phyloP scores from a whole-genome alignment of 768 basidiomycete genomes.

The Termitomyces sp. region DNA sequence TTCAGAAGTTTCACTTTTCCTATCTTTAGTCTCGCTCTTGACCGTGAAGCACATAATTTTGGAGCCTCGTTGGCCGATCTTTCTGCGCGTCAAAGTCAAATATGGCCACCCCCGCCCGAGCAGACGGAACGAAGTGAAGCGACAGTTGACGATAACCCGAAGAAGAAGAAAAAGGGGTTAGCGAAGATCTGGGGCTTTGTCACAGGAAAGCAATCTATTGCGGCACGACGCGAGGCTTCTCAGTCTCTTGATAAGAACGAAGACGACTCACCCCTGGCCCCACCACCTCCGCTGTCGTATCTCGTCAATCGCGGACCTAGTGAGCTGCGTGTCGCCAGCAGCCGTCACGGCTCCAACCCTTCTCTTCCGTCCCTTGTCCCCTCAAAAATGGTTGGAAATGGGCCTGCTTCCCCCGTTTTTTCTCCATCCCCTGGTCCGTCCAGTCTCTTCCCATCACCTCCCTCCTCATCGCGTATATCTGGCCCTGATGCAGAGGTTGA shows the following conservation, averaged over 20 bases:
- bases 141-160: slow-evolving; percentile 47
- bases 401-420: slow-evolving; percentile 53
- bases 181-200: slow-evolving; percentile 82
- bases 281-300: slow-evolving; percentile 90
- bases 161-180: slow-evolving; percentile 76
- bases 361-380: slow-evolving; percentile 62
- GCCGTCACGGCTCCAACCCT: slow-evolving; percentile 65
- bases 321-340: slow-evolving; percentile 32
- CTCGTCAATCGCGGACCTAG: slow-evolving; percentile 67
- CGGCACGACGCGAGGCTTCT: slow-evolving; percentile 26
- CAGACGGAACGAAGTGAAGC: slow-evolving; percentile 25
- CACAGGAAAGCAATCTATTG: slow-evolving; percentile 44
- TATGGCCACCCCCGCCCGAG: slow-evolving; percentile 34
- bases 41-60: slow-evolving; percentile 49
- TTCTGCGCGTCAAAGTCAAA: slow-evolving; percentile 45
- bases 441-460: slow-evolving; percentile 71
- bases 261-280: slow-evolving; percentile 76
- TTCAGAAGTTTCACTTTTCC: slow-evolving; percentile 1
- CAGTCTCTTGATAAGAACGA: slow-evolving; percentile 46
- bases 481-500: slow-evolving; percentile 53
- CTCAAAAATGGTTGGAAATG: slow-evolving; percentile 39
- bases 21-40: slow-evolving; percentile 64
- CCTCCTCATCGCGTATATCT: slow-evolving; percentile 68
- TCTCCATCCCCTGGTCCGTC: slow-evolving; percentile 79
- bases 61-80: slow-evolving; percentile 30